Base-by-base conservation (phyloP, 495 filamentous ascomycete species). In the Trypethelium eluteriae region DNA sequence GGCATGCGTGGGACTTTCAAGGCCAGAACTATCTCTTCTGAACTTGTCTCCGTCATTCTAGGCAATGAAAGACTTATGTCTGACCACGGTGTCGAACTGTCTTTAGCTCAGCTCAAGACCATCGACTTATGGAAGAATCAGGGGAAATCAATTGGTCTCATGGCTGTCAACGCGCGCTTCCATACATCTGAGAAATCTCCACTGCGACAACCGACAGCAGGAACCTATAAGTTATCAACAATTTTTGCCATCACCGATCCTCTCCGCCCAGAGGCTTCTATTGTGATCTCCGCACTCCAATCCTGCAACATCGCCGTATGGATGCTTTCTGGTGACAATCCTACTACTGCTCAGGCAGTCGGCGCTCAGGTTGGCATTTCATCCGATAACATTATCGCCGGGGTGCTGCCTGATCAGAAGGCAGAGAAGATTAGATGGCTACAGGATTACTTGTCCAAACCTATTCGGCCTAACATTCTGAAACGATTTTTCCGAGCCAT, bases 271-370 rank as follows among this genome's bases (percentile, higher is more conserved):
- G 91, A 95, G 73, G 86, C 93, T 0, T 74, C 80, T 25, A 68
- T 74, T 6, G 84, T 93, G 38, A 84, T 97, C 70, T 72, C 76
- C 5, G 78, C 86, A n/a, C 86, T 98, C 5, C 82, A 86, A 64
- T 75, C 83, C 34, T 83, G 81, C 36, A 83, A 83, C 66, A 86
- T 90, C 64, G 81, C 84, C 2, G 89, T 96, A 36, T 96, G 87
- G 85, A 96, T 98, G 91, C 87, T 96, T 56, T 94, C 92, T 2
- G 93, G 93, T 16, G 93, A 98, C 75, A 89, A 89, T 68, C 81
- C 82, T 1, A 83, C 78, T 34, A 92, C 93, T 2, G 85, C 85
- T 14, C 71, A 79, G 36, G 83, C 85, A 5, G 84, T 97, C n/a
- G 93, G 89, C 1, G 76, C 80, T 2, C 83, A 85, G 74, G 79